These are phyloP conservation scores for Cicer cuneatum DNA, from an alignment of 306 rosid species.

Conservation along the genomic window DNA sequence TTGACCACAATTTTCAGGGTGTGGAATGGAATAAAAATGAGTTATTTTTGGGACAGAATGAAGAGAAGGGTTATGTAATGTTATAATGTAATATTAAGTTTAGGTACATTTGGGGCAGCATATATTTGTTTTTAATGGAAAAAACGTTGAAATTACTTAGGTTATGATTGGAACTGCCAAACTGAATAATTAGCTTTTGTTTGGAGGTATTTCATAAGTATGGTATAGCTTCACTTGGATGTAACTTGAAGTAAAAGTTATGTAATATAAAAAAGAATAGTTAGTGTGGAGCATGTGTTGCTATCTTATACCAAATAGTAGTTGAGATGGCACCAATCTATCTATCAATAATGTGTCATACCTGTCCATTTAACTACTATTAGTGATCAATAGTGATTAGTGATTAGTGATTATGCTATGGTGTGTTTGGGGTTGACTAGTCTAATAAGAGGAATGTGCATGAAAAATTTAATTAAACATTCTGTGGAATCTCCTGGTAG, in stretches of 20 bases:
- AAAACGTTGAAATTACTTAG: slow-evolving; percentile 37
- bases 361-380: slow-evolving; percentile 35
- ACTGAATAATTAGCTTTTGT: slow-evolving; percentile 49
- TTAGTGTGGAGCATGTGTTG: slow-evolving; percentile 49
- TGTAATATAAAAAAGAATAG: slow-evolving; percentile 23
- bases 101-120: slow-evolving; percentile 39
- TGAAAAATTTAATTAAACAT: not conserved
- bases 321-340: slow-evolving; percentile 78
- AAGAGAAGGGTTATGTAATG: slow-evolving; percentile 30
- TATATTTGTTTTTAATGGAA: slow-evolving; percentile 32
- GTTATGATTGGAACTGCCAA: slow-evolving; percentile 57
- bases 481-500: slow-evolving; percentile 17
- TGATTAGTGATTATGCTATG: slow-evolving; percentile 31
- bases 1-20: slow-evolving; percentile 29
- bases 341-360: slow-evolving; percentile 49
- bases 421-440: slow-evolving; percentile 39
- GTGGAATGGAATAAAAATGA: slow-evolving; percentile 37
- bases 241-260: slow-evolving; percentile 88
- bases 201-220: slow-evolving; percentile 51
- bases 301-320: slow-evolving; percentile 69
- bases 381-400: slow-evolving; percentile 3
- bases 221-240: slow-evolving; percentile 57
- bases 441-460: slow-evolving; percentile 19
- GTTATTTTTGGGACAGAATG: slow-evolving; percentile 36
- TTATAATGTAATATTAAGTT: slow-evolving; percentile 40